Evolutionary conservation across 2,329 filamentous ascomycete genomes (phyloP), one percentile per base, ranked within the genome.

Genomic region (Sphaerulina populicola): DNA sequence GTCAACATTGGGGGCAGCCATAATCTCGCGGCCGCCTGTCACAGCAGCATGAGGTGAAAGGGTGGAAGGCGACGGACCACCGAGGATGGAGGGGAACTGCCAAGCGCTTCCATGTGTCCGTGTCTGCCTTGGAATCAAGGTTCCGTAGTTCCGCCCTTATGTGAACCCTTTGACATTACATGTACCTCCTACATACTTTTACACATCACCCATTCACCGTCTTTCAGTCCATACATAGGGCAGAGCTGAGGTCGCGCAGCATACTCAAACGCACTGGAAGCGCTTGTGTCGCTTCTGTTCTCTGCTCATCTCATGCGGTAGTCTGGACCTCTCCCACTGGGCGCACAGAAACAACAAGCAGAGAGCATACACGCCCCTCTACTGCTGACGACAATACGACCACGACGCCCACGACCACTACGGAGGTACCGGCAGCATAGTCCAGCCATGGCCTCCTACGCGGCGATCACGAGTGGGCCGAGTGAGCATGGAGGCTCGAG

Each of bases 361-460:
- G 21, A 40, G 46, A n/a, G 38, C 14, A 33, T 14, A 31, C 31
- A 8, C 27, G 27, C n/a, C 31, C 27, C 15, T 44, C n/a, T n/a
- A 3, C 42, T 21, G 9, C 42, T 21, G 31, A 35, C 31, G 31
- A 30, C 36, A 6, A 39, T 35, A 42, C 47, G 44, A 49, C 47
- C n/a, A 33, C 27, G 18, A 49, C 29, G 12, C 11, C 9, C 15
- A 41, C 39, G 18, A 44, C 47, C 23, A 36, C 31, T 11, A n/a
- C n/a, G n/a, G n/a, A n/a, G n/a, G n/a, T n/a, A 29, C 18, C 43
- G 11, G 12, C 31, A 18, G 10, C 11, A 30, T 14, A 39, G 14
- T 27, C 23, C 30, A 18, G 49, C 23, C 52, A 75, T 75, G 72
- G 69, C 72, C 44, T 70, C 67, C 55, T 75, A 75, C 64, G 68